These are phyloP conservation scores for Diutina siamensis DNA, from an alignment of 1,139 yeast genomes.

Conservation along the genomic window DNA sequence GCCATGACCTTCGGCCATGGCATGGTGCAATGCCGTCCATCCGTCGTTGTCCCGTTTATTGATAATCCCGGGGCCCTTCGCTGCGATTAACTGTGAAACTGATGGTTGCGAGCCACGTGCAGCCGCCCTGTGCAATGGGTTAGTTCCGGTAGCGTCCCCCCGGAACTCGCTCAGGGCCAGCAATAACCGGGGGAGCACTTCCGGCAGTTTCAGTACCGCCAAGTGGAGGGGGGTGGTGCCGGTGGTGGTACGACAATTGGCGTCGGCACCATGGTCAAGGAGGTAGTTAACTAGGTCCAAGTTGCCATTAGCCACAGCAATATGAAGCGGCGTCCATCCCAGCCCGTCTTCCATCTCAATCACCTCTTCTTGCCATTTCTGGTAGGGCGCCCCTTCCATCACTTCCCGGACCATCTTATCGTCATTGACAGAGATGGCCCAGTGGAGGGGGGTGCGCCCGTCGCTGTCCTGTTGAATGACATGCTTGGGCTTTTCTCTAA, in stretches of 20 bases:
- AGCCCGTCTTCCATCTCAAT: slow-evolving; percentile 61
- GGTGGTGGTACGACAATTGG: slow-evolving; percentile 37
- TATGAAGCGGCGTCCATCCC: slow-evolving; percentile 86
- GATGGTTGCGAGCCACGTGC: slow-evolving; percentile 57
- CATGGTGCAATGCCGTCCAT: slow-evolving; percentile 86
- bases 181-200: background rate
- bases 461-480: slow-evolving; percentile 50
- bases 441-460: slow-evolving; percentile 73
- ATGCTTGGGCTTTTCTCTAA: slow-evolving; percentile 36
- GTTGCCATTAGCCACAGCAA: slow-evolving; percentile 68
- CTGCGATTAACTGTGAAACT: slow-evolving; percentile 37
- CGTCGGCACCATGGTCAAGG: slow-evolving; percentile 25
- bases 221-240: slow-evolving; percentile 73
- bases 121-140: slow-evolving; percentile 78
- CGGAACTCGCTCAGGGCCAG: background rate
- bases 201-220: slow-evolving; percentile 38
- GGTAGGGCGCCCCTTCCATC: slow-evolving; percentile 26
- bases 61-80: slow-evolving; percentile 53
- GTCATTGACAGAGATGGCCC: slow-evolving; percentile 72
- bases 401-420: slow-evolving; percentile 41
- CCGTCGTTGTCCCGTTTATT: slow-evolving; percentile 47
- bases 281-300: slow-evolving; percentile 34
- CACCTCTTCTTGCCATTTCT: slow-evolving; percentile 29
- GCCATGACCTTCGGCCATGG: slow-evolving; percentile 83
- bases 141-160: slow-evolving; percentile 51